A percentile compares a stretch with the other conserved stretches of the same genome.
Evolutionary conservation across 257 asterid species (phyloP).

Genomic region (Datura wrightii): DNA sequence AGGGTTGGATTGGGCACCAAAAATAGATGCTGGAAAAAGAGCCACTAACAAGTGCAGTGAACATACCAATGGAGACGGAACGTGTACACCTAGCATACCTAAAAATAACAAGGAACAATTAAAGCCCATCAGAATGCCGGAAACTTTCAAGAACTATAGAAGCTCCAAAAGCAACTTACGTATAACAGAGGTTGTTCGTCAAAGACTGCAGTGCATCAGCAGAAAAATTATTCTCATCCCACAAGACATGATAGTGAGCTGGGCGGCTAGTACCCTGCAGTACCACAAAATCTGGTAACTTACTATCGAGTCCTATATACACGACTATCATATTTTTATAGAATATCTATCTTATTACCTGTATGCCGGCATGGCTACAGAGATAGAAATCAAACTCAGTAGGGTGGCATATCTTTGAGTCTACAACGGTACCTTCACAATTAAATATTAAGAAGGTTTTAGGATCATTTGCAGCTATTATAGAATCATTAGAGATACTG

Average conservation of each 20-base stretch:
- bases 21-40: neutral
- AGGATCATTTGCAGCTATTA: neutral
- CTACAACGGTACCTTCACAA: conserved; percentile 88
- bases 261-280: conserved; percentile 87
- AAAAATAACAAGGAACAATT: conserved; percentile 29
- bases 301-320: neutral
- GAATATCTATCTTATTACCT: conserved; percentile 47
- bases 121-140: conserved; percentile 1
- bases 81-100: conserved; percentile 97
- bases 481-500: neutral
- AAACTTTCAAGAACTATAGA: neutral
- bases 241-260: conserved; percentile 91
- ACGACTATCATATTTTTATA: neutral
- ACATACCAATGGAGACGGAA: conserved; percentile 90
- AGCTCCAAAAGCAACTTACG: conserved; percentile 55
- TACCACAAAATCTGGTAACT: neutral
- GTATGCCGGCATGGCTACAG: conserved; percentile 98
- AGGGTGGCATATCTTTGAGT: conserved; percentile 93
- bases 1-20: neutral
- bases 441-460: neutral
- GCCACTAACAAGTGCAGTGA: neutral
- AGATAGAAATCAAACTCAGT: conserved; percentile 96
- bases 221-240: conserved; percentile 93
- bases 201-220: conserved; percentile 84
- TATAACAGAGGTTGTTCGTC: conserved; percentile 90